Percentiles rank a stretch among this genome's conserved stretches.
Conservation (phyloP, 2,329 filamentous ascomycete genomes). For the Xylaria sp. region DNA sequence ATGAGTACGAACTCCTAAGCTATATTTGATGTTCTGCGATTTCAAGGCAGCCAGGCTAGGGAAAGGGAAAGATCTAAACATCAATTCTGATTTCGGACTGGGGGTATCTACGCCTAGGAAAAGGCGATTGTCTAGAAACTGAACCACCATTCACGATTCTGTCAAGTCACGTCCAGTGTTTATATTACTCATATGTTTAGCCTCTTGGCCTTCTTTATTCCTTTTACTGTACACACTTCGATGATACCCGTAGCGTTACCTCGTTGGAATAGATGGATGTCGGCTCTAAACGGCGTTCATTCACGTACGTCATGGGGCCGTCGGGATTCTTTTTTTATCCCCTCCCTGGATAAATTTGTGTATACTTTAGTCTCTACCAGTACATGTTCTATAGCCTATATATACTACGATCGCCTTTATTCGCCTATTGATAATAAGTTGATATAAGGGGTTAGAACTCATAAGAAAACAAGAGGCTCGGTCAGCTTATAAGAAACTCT, state of each 20-base stretch:
- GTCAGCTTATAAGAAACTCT: too few relatives aligned
- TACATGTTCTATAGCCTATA: background rate
- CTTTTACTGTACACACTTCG: background rate
- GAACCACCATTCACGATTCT: background rate
- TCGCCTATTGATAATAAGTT: background rate
- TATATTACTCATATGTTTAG: background rate
- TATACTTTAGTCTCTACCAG: background rate
- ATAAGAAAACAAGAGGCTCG: too few relatives aligned
- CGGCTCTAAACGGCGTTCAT: background rate
- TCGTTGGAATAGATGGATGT: conserved; percentile 4
- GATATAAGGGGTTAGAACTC: background rate
- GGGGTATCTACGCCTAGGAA: background rate
- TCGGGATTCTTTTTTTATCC: background rate
- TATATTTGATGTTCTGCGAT: conserved; percentile 1
- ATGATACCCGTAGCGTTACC: conserved; percentile 7
- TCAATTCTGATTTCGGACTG: background rate
- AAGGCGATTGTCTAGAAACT: background rate
- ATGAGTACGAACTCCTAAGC: background rate
- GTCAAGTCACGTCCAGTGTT: background rate
- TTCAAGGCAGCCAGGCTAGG: background rate
- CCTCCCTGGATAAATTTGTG: background rate
- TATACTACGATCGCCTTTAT: background rate
- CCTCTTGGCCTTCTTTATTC: background rate
- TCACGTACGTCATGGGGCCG: background rate
- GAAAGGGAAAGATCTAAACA: background rate